Percentiles rank a stretch among this genome's conserved stretches.
These are phyloP conservation scores for Nasturtium officinale DNA, from an alignment of 345 rosid species.

Conservation along the genomic window DNA sequence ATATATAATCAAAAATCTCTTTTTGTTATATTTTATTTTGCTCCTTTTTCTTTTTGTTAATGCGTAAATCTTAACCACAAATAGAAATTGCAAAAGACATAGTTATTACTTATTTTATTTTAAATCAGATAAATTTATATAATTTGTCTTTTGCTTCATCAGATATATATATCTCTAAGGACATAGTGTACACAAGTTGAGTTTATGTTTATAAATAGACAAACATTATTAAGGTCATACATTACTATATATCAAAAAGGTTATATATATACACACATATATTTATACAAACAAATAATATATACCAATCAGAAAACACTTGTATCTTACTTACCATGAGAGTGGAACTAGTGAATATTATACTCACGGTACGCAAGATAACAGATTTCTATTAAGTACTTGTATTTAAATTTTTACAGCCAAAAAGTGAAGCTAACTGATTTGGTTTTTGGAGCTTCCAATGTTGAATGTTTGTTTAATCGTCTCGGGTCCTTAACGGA, in stretches of 20 bases:
- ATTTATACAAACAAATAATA: neutral
- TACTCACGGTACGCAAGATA: conserved; percentile 25
- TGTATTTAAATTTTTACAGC: neutral
- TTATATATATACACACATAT: neutral
- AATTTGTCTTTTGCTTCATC: neutral
- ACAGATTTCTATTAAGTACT: conserved; percentile 5
- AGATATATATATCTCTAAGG: no score
- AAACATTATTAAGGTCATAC: neutral
- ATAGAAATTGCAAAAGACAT: neutral
- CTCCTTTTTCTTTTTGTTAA: conserved; percentile 14
- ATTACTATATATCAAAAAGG: neutral
- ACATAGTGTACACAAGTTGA: neutral
- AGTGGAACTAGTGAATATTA: conserved; percentile 1
- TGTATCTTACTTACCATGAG: neutral
- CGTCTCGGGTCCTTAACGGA: conserved; percentile 32
- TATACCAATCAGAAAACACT: neutral
- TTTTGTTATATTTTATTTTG: conserved; percentile 29
- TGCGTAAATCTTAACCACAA: neutral
- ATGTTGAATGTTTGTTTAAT: conserved; percentile 47
- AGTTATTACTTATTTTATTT: no score
- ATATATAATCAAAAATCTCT: conserved; percentile 37
- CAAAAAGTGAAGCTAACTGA: conserved; percentile 16
- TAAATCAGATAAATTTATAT: neutral
- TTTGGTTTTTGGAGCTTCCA: conserved; percentile 33
- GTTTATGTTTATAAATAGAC: neutral